phyloP scores from a whole-genome alignment of 805 yeast species.

The Candida lessepsii region DNA sequence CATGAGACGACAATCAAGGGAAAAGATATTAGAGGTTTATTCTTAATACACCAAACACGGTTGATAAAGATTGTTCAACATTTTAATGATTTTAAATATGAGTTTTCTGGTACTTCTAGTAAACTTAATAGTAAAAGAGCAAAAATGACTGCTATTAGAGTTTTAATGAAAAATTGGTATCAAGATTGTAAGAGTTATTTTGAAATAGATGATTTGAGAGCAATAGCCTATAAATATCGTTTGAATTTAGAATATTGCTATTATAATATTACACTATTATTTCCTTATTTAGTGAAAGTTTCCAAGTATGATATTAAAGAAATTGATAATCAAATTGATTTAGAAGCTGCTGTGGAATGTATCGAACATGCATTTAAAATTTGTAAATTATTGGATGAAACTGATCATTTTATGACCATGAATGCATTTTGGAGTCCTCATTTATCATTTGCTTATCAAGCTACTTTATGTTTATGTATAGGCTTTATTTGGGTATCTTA shows the following conservation, averaged over 20 bases:
- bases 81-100: too few relatives aligned
- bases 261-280: background rate
- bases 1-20: too few relatives aligned
- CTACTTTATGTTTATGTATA: slow-evolving; percentile 2
- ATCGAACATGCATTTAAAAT: background rate
- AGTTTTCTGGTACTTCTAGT: too few relatives aligned
- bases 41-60: too few relatives aligned
- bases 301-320: background rate
- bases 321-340: background rate
- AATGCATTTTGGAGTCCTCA: slow-evolving; percentile 6
- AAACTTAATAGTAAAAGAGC: too few relatives aligned
- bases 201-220: too few relatives aligned
- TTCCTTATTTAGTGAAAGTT: too few relatives aligned
- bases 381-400: background rate
- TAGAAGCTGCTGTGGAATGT: background rate
- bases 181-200: too few relatives aligned
- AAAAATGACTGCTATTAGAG: too few relatives aligned
- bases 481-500: slow-evolving; percentile 4
- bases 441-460: slow-evolving; percentile 3
- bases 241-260: slow-evolving; percentile 1
- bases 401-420: background rate
- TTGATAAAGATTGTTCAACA: too few relatives aligned
- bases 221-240: background rate
- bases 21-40: background rate
- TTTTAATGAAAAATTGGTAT: slow-evolving; percentile 1